phyloP scores from a whole-genome alignment of 1,284 basidiomycete species.

The Ganoderma lucidum region DNA sequence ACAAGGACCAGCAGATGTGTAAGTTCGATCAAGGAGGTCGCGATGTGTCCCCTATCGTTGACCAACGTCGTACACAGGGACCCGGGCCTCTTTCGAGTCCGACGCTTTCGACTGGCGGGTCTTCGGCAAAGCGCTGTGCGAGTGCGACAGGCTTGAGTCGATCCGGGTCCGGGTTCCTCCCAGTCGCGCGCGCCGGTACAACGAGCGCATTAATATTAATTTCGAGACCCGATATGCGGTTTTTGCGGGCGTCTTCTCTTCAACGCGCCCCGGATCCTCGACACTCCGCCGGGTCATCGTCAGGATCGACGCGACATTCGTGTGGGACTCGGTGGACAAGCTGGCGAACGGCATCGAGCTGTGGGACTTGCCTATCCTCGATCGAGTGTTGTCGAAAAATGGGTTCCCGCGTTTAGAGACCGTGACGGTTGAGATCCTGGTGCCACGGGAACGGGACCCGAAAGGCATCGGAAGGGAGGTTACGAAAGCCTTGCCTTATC shows the following conservation, averaged over 20 bases:
- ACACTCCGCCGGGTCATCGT: neutral
- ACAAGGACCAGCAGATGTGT: conserved; percentile 3
- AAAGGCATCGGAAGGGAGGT: neutral
- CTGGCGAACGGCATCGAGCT: neutral
- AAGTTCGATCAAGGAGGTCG: neutral
- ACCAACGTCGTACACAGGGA: neutral
- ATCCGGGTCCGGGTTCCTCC: neutral
- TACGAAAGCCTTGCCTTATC: neutral
- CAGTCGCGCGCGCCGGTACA: neutral
- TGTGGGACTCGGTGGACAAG: neutral
- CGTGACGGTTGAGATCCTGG: neutral
- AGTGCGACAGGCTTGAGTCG: neutral
- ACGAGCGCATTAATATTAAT: neutral
- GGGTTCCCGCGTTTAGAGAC: neutral
- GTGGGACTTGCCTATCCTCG: neutral
- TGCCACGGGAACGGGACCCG: neutral
- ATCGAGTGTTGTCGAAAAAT: neutral
- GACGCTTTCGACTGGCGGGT: neutral
- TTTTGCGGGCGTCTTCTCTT: neutral
- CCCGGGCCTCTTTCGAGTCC: neutral
- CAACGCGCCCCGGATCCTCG: neutral
- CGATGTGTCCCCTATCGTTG: too few species aligned
- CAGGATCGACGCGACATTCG: neutral
- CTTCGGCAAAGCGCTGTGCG: neutral
- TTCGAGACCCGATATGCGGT: neutral